A percentile compares a stretch with the other conserved stretches of the same genome.
Conservation (phyloP, 306 rosid species). For the Dalbergia cultrata region DNA sequence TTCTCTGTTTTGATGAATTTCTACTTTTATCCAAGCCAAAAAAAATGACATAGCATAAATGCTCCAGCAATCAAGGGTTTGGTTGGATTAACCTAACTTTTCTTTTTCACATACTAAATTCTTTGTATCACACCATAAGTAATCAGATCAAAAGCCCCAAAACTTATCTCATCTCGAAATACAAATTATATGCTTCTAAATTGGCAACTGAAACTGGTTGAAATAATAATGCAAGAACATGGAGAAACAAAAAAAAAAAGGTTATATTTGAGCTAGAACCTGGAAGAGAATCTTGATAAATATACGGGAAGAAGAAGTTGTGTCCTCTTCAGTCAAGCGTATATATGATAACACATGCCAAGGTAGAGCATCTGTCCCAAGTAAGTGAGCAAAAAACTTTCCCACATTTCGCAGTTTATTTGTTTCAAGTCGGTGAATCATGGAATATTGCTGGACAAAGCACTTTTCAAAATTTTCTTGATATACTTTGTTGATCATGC, state of each 20-base stretch:
- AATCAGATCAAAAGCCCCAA: conserved; percentile 16
- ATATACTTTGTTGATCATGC: conserved; percentile 84
- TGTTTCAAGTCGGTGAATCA: conserved; percentile 90
- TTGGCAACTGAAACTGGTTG: background rate
- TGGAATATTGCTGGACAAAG: conserved; percentile 93
- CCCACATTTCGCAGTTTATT: conserved; percentile 85
- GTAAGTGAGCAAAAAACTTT: conserved; percentile 89
- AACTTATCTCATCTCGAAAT: too few species aligned
- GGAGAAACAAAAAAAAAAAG: conserved; percentile 3
- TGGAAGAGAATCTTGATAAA: conserved; percentile 93
- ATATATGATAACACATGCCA: conserved; percentile 88
- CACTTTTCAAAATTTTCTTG: conserved; percentile 94
- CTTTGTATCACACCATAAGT: conserved; percentile 23
- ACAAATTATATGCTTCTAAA: too few species aligned
- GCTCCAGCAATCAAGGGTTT: background rate
- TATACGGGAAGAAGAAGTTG: conserved; percentile 80
- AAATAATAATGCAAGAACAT: conserved; percentile 14
- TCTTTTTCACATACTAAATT: conserved; percentile 1
- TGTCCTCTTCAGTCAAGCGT: conserved; percentile 90
- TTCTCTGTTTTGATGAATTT: background rate
- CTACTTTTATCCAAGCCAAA: background rate
- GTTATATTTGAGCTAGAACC: conserved; percentile 52
- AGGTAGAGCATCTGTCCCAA: conserved; percentile 88
- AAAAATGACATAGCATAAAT: background rate
- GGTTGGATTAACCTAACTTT: background rate